phyloP scores from a whole-genome alignment of 2,329 filamentous ascomycete genomes.

The Aureobasidium leucospermi region DNA sequence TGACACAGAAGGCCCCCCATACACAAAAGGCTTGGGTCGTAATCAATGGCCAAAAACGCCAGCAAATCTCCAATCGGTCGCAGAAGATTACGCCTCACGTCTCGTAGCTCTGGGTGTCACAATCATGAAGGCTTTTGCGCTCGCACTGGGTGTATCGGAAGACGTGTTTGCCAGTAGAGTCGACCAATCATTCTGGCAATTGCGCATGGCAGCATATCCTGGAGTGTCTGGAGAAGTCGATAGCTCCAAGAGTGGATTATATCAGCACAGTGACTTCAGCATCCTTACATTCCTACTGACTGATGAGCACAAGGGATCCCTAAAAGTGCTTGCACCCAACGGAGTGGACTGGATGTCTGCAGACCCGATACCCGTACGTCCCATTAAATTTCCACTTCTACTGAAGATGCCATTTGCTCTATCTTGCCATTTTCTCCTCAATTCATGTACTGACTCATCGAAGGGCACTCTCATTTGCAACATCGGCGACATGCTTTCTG shows the following conservation, averaged over 20 bases:
- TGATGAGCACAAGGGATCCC: slow-evolving; percentile 2
- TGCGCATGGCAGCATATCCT: slow-evolving; percentile 5
- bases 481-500: slow-evolving; percentile 15
- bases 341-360: slow-evolving; percentile 1
- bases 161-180: neutral
- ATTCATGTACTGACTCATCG: neutral
- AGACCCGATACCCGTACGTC: neutral
- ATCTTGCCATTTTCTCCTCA: neutral
- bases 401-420: neutral
- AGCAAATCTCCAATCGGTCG: neutral
- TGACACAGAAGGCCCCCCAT: neutral
- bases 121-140: slow-evolving; percentile 1
- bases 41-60: neutral
- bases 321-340: slow-evolving; percentile 5
- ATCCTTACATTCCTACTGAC: slow-evolving; percentile 1
- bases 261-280: neutral
- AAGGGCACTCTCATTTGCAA: slow-evolving; percentile 10
- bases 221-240: neutral
- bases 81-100: neutral
- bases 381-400: neutral
- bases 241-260: neutral
- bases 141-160: neutral
- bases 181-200: slow-evolving; percentile 4
- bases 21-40: neutral
- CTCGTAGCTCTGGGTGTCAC: neutral